phyloP scores from a whole-genome alignment of 305 asterid species.

The Rubia tinctorum region DNA sequence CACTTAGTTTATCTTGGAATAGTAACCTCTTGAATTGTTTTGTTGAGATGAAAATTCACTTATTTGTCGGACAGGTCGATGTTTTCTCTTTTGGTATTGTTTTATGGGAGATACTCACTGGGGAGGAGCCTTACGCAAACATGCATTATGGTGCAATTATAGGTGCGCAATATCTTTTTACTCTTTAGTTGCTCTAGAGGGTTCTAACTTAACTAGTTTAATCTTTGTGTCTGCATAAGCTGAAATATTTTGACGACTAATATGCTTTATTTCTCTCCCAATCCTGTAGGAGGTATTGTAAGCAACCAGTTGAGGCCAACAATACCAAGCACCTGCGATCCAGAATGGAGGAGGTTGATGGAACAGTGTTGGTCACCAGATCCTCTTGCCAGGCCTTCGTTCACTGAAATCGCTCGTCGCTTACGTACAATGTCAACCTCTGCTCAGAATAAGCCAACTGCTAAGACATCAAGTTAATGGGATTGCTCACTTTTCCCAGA shows the following conservation, averaged over 20 bases:
- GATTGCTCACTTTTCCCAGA: conserved; percentile 16
- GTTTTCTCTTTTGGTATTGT: conserved; percentile 95
- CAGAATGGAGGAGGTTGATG: conserved; percentile 33
- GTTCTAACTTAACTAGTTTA: not conserved
- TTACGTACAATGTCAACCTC: conserved; percentile 42
- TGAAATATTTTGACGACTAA: not conserved
- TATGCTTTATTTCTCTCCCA: not conserved
- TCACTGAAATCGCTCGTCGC: conserved; percentile 30
- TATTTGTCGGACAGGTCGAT: conserved; percentile 59
- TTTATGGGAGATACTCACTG: conserved; percentile 91
- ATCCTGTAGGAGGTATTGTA: conserved; percentile 31
- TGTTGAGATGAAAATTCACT: not conserved
- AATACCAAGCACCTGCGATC: conserved; percentile 31
- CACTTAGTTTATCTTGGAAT: not conserved
- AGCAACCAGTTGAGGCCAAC: conserved; percentile 33
- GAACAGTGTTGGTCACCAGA: conserved; percentile 34
- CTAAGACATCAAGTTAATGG: conserved; percentile 19
- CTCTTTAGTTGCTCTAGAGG: not conserved
- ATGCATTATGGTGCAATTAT: conserved; percentile 98
- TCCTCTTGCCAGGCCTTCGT: conserved; percentile 30
- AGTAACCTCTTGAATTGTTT: not conserved
- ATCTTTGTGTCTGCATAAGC: not conserved
- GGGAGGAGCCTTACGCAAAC: conserved; percentile 94
- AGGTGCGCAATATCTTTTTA: conserved; percentile 21
- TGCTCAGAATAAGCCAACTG: conserved; percentile 35